Conservation (phyloP, 352 stramenopile genomes). For the Pythium monospermum region DNA sequence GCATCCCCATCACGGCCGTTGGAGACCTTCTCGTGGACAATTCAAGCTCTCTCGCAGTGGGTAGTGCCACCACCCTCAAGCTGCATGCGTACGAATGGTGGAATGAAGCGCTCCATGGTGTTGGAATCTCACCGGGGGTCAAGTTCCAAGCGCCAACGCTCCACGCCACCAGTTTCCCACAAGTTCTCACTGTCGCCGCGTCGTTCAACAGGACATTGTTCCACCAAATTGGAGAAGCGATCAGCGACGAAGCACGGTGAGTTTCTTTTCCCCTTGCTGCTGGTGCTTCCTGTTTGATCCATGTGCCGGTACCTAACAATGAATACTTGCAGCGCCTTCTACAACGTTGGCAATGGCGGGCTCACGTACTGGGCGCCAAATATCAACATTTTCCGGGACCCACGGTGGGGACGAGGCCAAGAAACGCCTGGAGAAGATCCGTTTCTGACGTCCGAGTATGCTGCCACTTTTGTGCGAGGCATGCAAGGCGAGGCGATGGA, state of each 20-base stretch:
- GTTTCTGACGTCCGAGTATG: slow-evolving; percentile 81
- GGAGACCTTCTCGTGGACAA: slow-evolving; percentile 67
- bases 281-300: background rate
- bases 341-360: slow-evolving; percentile 69
- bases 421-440: slow-evolving; percentile 91
- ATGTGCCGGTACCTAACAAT: background rate
- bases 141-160: slow-evolving; percentile 41
- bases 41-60: slow-evolving; percentile 27
- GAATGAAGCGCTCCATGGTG: slow-evolving; percentile 87
- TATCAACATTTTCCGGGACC: slow-evolving; percentile 92
- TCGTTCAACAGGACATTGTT: slow-evolving; percentile 90
- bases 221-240: slow-evolving; percentile 59
- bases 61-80: slow-evolving; percentile 12
- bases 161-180: slow-evolving; percentile 87
- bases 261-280: too few relatives aligned
- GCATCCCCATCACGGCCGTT: slow-evolving; percentile 64
- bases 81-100: slow-evolving; percentile 85
- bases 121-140: slow-evolving; percentile 67
- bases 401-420: slow-evolving; percentile 88
- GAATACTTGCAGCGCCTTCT: slow-evolving; percentile 40
- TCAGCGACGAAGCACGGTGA: slow-evolving; percentile 72
- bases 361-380: slow-evolving; percentile 92
- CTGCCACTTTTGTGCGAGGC: slow-evolving; percentile 72
- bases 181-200: slow-evolving; percentile 66
- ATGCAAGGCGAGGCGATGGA: slow-evolving; percentile 70